These are phyloP conservation scores for Suillus ampliporus DNA, from an alignment of 768 basidiomycete genomes.

Conservation along the genomic window DNA sequence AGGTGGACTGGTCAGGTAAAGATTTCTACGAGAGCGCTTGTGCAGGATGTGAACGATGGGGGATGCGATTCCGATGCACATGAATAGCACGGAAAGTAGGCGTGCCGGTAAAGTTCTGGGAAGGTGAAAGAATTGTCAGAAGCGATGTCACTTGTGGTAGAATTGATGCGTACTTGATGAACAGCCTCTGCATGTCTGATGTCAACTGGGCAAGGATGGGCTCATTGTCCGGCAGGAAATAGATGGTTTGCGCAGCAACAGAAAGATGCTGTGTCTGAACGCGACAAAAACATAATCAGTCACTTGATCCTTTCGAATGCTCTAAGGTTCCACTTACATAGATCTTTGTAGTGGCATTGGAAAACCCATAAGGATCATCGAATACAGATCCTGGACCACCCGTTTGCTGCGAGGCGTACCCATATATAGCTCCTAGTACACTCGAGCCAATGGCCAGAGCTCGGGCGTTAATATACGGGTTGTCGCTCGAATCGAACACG, in stretches of 20 bases:
- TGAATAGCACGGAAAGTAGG: conserved; percentile 51
- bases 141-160: neutral
- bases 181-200: conserved; percentile 53
- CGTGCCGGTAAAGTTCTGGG: conserved; percentile 59
- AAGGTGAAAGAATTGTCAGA: conserved; percentile 13
- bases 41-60: conserved; percentile 54
- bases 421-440: conserved; percentile 67
- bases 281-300: neutral
- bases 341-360: conserved; percentile 53
- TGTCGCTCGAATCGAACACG: conserved; percentile 41
- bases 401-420: conserved; percentile 48
- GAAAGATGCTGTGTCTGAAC: conserved; percentile 63
- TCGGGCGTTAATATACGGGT: conserved; percentile 58
- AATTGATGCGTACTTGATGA: conserved; percentile 56
- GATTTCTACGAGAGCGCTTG: conserved; percentile 48
- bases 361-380: conserved; percentile 53
- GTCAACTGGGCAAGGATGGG: conserved; percentile 47
- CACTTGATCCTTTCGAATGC: neutral
- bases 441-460: conserved; percentile 53
- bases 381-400: conserved; percentile 53
- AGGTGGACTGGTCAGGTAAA: conserved; percentile 60
- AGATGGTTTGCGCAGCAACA: conserved; percentile 60
- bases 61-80: conserved; percentile 55
- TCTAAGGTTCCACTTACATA: conserved; percentile 24
- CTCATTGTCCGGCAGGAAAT: conserved; percentile 52